Evolutionary conservation across 441 rosid species (phyloP), one percentile per base, ranked within the genome.

Genomic region (Viola pubescens): DNA sequence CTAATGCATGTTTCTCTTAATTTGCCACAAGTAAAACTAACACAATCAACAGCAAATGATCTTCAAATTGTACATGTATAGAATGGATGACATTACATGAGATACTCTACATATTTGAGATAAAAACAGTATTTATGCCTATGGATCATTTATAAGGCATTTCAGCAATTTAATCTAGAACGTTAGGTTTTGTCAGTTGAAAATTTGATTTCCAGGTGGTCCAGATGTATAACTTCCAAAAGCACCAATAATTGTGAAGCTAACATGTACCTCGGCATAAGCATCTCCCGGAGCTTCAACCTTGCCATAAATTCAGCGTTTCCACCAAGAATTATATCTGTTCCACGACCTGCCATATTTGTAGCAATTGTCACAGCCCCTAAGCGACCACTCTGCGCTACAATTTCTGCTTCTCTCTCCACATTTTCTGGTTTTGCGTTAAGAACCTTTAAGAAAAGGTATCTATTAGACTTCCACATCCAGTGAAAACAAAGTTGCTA

Each of bases 361-460:
- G 98, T 92, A 60, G 98, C 98, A 70, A 92, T 92, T 59, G 97
- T 92, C 59, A 92, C 98, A 12, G 95, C 95, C 63, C 94, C 97
- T 58, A 82, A 79, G 75, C 98, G 98, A 60, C 98, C 98, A 66
- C 98, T 92, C 73, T 92, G 98, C 50, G 95, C 97, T 66, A 92
- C 98, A 70, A 92, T 92, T 79, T 92, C 98, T 49, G 98, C 98
- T 84, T 92, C 98, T 77, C 98, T 85, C 79, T 92, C 98, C 71
- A 92, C 98, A 78, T 92, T 92, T 77, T 92, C 97, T 41, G 98
- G 98, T 77, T 92, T 92, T 47, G 98, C 98, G 77, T 92, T 92
- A 67, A 92, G 97, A 63, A 92, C 95, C 98, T 92, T 79, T 42
- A 53, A 57, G 67, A 67, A 75, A 62, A 70, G 6, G 67, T 37